phyloP scores from a whole-genome alignment of 306 rosid species.

The Dalbergia oliveri region DNA sequence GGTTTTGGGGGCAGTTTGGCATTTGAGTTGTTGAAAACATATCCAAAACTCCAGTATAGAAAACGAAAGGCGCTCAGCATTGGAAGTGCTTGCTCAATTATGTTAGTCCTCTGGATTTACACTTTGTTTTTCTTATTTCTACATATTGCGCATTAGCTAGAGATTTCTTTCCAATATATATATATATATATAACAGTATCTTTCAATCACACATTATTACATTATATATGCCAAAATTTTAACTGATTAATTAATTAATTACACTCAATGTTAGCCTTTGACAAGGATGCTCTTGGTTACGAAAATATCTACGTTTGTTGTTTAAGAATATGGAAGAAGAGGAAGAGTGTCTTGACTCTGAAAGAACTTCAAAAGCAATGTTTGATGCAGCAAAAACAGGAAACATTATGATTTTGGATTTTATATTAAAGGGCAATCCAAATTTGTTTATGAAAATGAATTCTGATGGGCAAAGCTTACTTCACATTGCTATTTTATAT shows the following conservation, averaged over 20 bases:
- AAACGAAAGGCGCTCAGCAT: neutral
- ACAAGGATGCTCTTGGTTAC: neutral
- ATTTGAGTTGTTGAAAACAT: neutral
- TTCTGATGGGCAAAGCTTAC: neutral
- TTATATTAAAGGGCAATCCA: neutral
- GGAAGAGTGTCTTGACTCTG: neutral
- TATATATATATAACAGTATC: too few relatives aligned
- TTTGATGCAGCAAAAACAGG: slow-evolving; percentile 11
- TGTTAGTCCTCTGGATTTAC: too few relatives aligned
- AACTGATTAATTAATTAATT: neutral
- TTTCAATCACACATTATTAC: too few relatives aligned
- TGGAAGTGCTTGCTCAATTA: too few relatives aligned
- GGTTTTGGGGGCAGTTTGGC: neutral
- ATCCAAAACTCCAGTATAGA: neutral
- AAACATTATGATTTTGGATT: too few relatives aligned
- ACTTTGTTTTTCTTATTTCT: too few relatives aligned
- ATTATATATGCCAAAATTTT: neutral
- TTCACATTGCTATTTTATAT: slow-evolving; percentile 7
- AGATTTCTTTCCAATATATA: too few relatives aligned
- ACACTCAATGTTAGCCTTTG: neutral
- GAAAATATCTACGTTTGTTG: neutral
- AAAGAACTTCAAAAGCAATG: neutral
- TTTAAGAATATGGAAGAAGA: neutral
- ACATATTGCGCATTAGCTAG: too few relatives aligned
- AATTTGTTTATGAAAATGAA: neutral